Conservation (phyloP, 352 stramenopile species). For the Pythium periplocum region DNA sequence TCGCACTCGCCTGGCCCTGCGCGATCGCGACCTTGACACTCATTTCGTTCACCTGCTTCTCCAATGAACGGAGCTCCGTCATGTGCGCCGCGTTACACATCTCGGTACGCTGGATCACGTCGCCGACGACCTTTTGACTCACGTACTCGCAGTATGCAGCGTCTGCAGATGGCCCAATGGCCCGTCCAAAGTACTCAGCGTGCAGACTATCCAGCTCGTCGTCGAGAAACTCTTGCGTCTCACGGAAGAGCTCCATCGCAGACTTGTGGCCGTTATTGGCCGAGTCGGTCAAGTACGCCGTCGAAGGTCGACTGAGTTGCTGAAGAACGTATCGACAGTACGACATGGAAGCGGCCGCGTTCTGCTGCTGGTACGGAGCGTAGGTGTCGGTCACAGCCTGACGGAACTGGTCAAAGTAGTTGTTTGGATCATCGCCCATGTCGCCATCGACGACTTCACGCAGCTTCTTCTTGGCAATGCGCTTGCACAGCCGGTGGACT, state of each 20-base stretch:
- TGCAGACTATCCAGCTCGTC: slow-evolving; percentile 43
- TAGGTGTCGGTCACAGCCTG: slow-evolving; percentile 33
- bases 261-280: slow-evolving; percentile 43
- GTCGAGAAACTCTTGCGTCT: slow-evolving; percentile 61
- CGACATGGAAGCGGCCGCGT: slow-evolving; percentile 75
- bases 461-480: slow-evolving; percentile 69
- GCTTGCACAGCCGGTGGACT: slow-evolving; percentile 67
- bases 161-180: slow-evolving; percentile 70
- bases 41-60: slow-evolving; percentile 78
- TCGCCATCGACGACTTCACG: slow-evolving; percentile 65
- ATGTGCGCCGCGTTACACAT: slow-evolving; percentile 69
- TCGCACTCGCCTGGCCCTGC: slow-evolving; percentile 73
- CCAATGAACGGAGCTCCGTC: slow-evolving; percentile 63
- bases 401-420: slow-evolving; percentile 70
- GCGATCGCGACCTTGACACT: slow-evolving; percentile 78
- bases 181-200: slow-evolving; percentile 51
- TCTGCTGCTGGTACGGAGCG: slow-evolving; percentile 63
- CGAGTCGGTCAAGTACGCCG: slow-evolving; percentile 30
- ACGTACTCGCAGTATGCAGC: slow-evolving; percentile 81
- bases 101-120: slow-evolving; percentile 78
- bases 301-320: slow-evolving; percentile 30
- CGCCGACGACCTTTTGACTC: slow-evolving; percentile 61
- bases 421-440: slow-evolving; percentile 47
- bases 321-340: slow-evolving; percentile 71
- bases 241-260: slow-evolving; percentile 66